A percentile compares a stretch with the other conserved stretches of the same genome.
Conservation (phyloP, 164 flowering plant species). For the Umbilicus rupestris region DNA sequence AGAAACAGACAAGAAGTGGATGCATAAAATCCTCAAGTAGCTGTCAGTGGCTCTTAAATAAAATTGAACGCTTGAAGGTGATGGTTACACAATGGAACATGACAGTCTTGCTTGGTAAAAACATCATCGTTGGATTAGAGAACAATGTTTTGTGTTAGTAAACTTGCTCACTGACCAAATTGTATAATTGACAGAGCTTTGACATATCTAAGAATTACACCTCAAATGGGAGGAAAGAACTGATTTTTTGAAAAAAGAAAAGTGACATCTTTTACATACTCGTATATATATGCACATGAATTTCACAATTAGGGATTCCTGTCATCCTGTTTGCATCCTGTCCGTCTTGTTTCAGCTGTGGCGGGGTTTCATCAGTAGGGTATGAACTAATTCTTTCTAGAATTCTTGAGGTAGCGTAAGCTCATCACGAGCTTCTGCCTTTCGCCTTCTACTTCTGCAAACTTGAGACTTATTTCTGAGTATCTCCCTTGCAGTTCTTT, state of each 20-base stretch:
- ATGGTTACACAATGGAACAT: no score
- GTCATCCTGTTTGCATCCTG: slow-evolving; percentile 5
- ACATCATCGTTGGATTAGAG: no score
- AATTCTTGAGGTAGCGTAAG: slow-evolving; percentile 60
- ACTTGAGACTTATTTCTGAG: slow-evolving; percentile 83
- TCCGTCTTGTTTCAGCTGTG: no score
- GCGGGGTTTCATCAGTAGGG: neutral
- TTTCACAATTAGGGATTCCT: slow-evolving; percentile 13
- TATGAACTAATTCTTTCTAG: slow-evolving; percentile 34
- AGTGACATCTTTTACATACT: slow-evolving; percentile 10
- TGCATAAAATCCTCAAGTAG: no score
- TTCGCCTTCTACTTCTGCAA: slow-evolving; percentile 97
- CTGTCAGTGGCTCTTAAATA: neutral
- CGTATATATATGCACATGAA: slow-evolving; percentile 24
- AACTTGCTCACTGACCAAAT: no score
- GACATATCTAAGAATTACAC: neutral
- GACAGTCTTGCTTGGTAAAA: no score
- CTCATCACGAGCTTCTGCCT: slow-evolving; percentile 84
- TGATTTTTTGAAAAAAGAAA: neutral
- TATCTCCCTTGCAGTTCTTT: slow-evolving; percentile 91
- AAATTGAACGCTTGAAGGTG: neutral
- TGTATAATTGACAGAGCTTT: neutral
- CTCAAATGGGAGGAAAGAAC: slow-evolving; percentile 2
- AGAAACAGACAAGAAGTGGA: no score
- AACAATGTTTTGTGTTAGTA: no score